Conservation (phyloP, 495 filamentous ascomycete species). For the Tetracladium setigerum region DNA sequence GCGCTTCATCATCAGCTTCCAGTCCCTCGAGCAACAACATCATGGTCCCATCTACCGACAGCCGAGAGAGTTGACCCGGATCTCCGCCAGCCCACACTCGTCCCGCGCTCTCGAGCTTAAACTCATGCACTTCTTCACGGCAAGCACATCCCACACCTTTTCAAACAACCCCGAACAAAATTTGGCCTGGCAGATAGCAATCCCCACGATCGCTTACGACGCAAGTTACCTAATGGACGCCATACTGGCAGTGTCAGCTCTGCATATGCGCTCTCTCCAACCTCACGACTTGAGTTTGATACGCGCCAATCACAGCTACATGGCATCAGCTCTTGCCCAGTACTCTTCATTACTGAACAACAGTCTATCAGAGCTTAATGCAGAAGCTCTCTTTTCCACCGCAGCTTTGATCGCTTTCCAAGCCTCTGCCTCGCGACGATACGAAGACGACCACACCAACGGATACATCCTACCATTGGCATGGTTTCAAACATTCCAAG, state of each 20-base stretch:
- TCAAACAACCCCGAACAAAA: slow-evolving; percentile 34
- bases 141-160: slow-evolving; percentile 43
- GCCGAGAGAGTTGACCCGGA: slow-evolving; percentile 24
- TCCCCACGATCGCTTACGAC: slow-evolving; percentile 47
- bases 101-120: slow-evolving; percentile 43
- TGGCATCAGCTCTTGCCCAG: slow-evolving; percentile 47
- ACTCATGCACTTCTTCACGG: slow-evolving; percentile 48
- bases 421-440: slow-evolving; percentile 45
- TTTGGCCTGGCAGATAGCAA: slow-evolving; percentile 44
- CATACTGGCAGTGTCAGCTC: slow-evolving; percentile 47
- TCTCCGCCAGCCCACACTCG: slow-evolving; percentile 21
- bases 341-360: slow-evolving; percentile 40
- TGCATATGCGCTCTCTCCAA: slow-evolving; percentile 40
- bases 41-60: slow-evolving; percentile 28
- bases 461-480: slow-evolving; percentile 41
- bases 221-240: slow-evolving; percentile 46
- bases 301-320: slow-evolving; percentile 48
- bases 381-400: slow-evolving; percentile 47
- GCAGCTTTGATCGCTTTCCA: slow-evolving; percentile 49
- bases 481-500: slow-evolving; percentile 54
- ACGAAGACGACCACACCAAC: slow-evolving; percentile 35
- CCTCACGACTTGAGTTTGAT: slow-evolving; percentile 44
- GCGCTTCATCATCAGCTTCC: slow-evolving; percentile 21
- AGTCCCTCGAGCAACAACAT: slow-evolving; percentile 17
- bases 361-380: slow-evolving; percentile 42